Evolutionary conservation across 2,329 filamentous ascomycete genomes (phyloP).

Genomic region (Chalara sp.): DNA sequence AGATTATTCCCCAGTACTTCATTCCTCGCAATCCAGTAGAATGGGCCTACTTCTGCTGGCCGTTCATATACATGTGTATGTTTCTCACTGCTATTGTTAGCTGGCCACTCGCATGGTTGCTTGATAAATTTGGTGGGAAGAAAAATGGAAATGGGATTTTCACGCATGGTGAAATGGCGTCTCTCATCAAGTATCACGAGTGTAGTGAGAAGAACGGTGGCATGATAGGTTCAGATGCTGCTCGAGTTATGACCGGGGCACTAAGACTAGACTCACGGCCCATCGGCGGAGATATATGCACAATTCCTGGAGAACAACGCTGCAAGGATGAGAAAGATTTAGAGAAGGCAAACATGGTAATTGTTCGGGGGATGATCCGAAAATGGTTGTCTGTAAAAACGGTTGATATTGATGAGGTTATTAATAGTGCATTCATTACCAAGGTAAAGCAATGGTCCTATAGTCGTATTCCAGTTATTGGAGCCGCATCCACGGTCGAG

Average conservation of each 20-base stretch:
- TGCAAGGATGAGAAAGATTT: slow-evolving; percentile 10
- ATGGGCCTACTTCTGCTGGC: slow-evolving; percentile 21
- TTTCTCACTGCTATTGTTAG: slow-evolving; percentile 16
- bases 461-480: slow-evolving; percentile 23
- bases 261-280: slow-evolving; percentile 16
- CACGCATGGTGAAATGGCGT: slow-evolving; percentile 14
- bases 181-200: slow-evolving; percentile 20
- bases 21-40: slow-evolving; percentile 17
- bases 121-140: slow-evolving; percentile 9
- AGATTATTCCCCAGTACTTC: slow-evolving; percentile 22
- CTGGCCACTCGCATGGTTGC: slow-evolving; percentile 17
- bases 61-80: slow-evolving; percentile 23
- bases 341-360: slow-evolving; percentile 14
- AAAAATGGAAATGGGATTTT: slow-evolving; percentile 13
- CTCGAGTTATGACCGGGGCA: slow-evolving; percentile 19
- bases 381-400: slow-evolving; percentile 19
- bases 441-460: slow-evolving; percentile 21
- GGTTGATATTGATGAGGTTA: slow-evolving; percentile 17
- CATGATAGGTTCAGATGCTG: slow-evolving; percentile 13
- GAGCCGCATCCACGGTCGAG: not conserved
- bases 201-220: slow-evolving; percentile 17
- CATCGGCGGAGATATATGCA: slow-evolving; percentile 9
- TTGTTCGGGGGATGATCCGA: slow-evolving; percentile 12
- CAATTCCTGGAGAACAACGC: not conserved
- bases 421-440: slow-evolving; percentile 18